A percentile compares a stretch with the other conserved stretches of the same genome.
These are phyloP conservation scores for Xylariaceae sp. DNA, from an alignment of 2,329 filamentous ascomycete species.

Conservation along the genomic window DNA sequence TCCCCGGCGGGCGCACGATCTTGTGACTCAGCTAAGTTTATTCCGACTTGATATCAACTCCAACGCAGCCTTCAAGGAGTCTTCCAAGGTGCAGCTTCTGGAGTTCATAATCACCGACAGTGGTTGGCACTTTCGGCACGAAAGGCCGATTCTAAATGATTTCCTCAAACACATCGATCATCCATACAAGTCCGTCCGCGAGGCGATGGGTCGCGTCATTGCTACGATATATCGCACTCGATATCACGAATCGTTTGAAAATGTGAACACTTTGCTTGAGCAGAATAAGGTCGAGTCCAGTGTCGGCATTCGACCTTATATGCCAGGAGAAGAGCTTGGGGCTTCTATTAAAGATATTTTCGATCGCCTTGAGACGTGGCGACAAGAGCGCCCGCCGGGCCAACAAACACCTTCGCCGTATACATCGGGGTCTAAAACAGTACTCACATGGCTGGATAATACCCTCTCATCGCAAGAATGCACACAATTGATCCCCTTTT, in stretches of 20 bases:
- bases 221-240: conserved; percentile 84
- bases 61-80: conserved; percentile 98
- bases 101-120: conserved; percentile 83
- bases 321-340: conserved; percentile 69
- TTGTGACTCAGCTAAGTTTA: conserved; percentile 74
- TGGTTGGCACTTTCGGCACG: conserved; percentile 94
- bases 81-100: conserved; percentile 87
- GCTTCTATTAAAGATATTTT: conserved; percentile 73
- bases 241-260: conserved; percentile 89
- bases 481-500: conserved; percentile 84
- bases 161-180: conserved; percentile 92
- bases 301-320: conserved; percentile 79
- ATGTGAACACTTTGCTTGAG: conserved; percentile 70
- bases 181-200: conserved; percentile 94
- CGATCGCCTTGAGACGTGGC: conserved; percentile 77
- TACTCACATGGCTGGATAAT: conserved; percentile 89
- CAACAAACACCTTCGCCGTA: conserved; percentile 93
- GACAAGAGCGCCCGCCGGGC: conserved; percentile 74
- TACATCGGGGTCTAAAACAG: conserved; percentile 93
- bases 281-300: conserved; percentile 76
- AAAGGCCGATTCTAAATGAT: conserved; percentile 81
- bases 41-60: conserved; percentile 93
- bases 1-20: conserved; percentile 78
- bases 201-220: conserved; percentile 87
- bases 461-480: conserved; percentile 91